phyloP scores from a whole-genome alignment of 257 asterid species.

The Solanum chmielewskii region DNA sequence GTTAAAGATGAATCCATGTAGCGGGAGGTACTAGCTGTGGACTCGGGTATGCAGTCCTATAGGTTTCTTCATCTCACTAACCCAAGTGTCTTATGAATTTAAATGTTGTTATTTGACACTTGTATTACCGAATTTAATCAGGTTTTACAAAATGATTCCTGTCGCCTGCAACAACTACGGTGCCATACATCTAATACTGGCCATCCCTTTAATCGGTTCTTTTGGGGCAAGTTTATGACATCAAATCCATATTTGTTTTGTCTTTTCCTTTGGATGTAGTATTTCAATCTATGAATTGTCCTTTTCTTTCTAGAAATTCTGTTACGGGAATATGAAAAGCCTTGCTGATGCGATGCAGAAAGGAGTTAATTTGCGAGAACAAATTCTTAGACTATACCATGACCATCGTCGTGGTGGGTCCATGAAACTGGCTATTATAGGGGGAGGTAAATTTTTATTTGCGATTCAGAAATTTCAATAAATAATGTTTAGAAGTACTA shows the following conservation, averaged over 20 bases:
- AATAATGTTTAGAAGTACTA: not conserved
- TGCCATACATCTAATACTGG: conserved; percentile 67
- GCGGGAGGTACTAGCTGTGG: conserved; percentile 85
- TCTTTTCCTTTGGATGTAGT: not conserved
- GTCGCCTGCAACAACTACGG: conserved; percentile 81
- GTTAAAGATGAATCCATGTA: conserved; percentile 96
- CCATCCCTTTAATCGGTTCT: conserved; percentile 82
- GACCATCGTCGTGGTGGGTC: conserved; percentile 69
- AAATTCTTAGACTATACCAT: conserved; percentile 53
- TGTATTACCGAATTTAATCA: conserved; percentile 71
- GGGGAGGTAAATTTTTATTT: conserved; percentile 55
- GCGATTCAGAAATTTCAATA: not conserved
- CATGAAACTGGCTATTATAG: conserved; percentile 88
- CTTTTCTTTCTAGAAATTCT: not conserved
- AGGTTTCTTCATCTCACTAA: not conserved
- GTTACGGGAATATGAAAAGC: conserved; percentile 86
- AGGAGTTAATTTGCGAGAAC: conserved; percentile 79
- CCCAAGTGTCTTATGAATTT: not conserved
- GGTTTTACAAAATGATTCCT: conserved; percentile 75
- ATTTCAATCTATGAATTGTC: not conserved
- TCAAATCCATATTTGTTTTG: not conserved
- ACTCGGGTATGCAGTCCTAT: conserved; percentile 50
- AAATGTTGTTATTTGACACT: not conserved
- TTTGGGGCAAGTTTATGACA: conserved; percentile 52
- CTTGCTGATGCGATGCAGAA: conserved; percentile 78